Evolutionary conservation across 441 rosid species (phyloP), one percentile per base, ranked within the genome.

Genomic region (Gossypium schwendimanii): DNA sequence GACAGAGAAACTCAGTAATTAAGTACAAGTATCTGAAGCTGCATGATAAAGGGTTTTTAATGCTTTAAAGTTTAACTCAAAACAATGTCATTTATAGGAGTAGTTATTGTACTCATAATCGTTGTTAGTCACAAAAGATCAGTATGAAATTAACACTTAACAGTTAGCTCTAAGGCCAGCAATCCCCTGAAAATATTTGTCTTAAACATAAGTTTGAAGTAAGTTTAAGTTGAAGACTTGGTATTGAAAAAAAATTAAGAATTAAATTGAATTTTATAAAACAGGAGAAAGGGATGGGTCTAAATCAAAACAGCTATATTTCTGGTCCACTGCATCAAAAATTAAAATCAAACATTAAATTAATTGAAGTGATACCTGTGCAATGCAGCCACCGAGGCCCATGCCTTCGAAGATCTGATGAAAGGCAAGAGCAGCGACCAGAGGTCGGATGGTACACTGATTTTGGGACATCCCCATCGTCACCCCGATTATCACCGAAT

Each of bases 301-400:
- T 31, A 31, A 31, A 31, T 31, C 6, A 31, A 31, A 31, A 31
- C 33, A 4, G 17, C 1, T 5, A 58, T 11, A 4, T 31, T 17
- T 14, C 4, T 59, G 36, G 17, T 2, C 63, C 33, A 58, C 36
- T 7, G 15, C 36, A 58, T 58, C 62, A 4, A 57, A 4, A 57
- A 58, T 31, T 31, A 31, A 31, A 4, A 26, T 26, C 31, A 26
- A 26, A 26, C 31, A 26, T 26, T 26, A 26, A 26, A 26, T 26
- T 31, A 31, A 4, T 31, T 31, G 6, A 31, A 31, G 6, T 31
- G 54, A n/a, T 62, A 93, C 98, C 97, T 91, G 97, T 63, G 96
- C 98, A 55, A 94, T 90, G 90, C 98, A 93, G 66, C 98, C 98
- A 50, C 98, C 98, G 39, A 93, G 98, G 1, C 96, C 98, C 83